A percentile compares a stretch with the other conserved stretches of the same genome.
These are phyloP conservation scores for Tylopilus felleus DNA, from an alignment of 768 basidiomycete genomes.

Conservation along the genomic window DNA sequence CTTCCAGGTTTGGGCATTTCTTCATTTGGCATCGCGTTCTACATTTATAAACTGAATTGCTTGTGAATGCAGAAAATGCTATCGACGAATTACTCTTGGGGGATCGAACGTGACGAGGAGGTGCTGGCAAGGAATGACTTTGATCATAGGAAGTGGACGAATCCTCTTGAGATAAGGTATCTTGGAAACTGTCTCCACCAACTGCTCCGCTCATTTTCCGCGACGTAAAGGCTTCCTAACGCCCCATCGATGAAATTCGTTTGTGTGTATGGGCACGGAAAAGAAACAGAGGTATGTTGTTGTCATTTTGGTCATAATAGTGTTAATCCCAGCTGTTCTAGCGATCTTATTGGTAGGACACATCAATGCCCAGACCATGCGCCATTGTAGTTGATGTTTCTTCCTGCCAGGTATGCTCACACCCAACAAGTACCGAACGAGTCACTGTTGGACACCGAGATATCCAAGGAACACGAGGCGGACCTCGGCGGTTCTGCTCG, in stretches of 20 bases:
- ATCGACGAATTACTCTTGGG: constrained; percentile 80
- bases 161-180: constrained; percentile 80
- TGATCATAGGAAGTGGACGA: constrained; percentile 87
- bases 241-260: constrained; percentile 92
- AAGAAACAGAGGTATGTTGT: constrained; percentile 79
- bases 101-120: constrained; percentile 74
- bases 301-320: constrained; percentile 2
- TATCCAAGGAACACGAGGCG: constrained; percentile 44
- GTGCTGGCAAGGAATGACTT: constrained; percentile 60
- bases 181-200: neutral
- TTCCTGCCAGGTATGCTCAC: constrained; percentile 58
- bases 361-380: neutral
- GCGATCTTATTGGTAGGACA: constrained; percentile 81
- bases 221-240: constrained; percentile 59
- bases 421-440: constrained; percentile 70
- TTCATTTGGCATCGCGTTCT: neutral
- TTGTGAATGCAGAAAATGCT: constrained; percentile 60
- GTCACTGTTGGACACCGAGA: constrained; percentile 40
- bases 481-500: constrained; percentile 42
- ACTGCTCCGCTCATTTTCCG: neutral
- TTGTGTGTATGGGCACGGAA: constrained; percentile 94
- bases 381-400: neutral
- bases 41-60: neutral
- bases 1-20: constrained; percentile 64
- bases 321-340: constrained; percentile 26